Evolutionary conservation across 768 basidiomycete genomes (phyloP), one percentile per base, ranked within the genome.

Genomic region (Leccinum arenicola): DNA sequence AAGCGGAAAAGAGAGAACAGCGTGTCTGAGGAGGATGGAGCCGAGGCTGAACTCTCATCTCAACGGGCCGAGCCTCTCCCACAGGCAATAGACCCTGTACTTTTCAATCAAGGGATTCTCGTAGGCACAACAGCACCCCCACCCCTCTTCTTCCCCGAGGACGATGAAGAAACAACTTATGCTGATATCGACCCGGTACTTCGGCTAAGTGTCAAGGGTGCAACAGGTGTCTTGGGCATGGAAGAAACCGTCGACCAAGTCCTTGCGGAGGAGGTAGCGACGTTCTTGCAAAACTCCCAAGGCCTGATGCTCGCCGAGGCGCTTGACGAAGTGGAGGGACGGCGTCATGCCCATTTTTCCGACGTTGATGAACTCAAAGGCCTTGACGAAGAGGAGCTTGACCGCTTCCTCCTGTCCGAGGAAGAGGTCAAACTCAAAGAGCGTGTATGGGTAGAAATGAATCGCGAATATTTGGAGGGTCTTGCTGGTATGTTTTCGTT

Each of bases 391-490:
- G 91, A 87, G 6, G 95, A 98, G 70, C 79, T 97, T 47, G 89
- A 96, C 70, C 78, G 77, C 25, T 89, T 97, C 68, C 76, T 93
- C 56, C 74, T 95, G 23, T 84, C 81, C 8, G 87, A 88, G 36
- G 89, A 88, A 23, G 94, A 96, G 72, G 88, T 91, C 4, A 85
- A 79, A 70, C 79, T 93, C 68, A 98, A 91, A 72, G 92, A 93
- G 71, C 85, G 92, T 11, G 84, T 97, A 1, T 98, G 95, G 95
- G 93, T 95, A 51, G 93, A 95, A 74, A 78, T 93, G 67, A 97
- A 97, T 71, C 82, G 82, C 64, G 95, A 97, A 33, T 98, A 96
- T 71, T 75, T 98, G 36, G 89, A 94, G 69, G 86, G 88, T 15
- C 78, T 95, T 35, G 94, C 93, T 54, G 90, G 93, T 66, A 59